Evolutionary conservation across 805 yeast species (phyloP).

Genomic region (Ogataea corticis): DNA sequence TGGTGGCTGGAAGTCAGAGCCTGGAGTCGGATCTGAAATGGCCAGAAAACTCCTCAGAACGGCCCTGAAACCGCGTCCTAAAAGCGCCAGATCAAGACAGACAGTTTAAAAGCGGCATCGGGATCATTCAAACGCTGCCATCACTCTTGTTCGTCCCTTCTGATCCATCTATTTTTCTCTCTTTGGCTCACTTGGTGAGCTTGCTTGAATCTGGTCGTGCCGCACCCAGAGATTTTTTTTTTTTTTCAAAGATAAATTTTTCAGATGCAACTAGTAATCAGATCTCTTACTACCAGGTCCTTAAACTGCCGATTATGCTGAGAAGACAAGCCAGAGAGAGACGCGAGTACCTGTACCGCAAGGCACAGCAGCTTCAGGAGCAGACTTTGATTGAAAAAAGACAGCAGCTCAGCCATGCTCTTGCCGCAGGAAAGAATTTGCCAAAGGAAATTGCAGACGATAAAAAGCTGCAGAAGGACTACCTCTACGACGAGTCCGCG

Average conservation of each 20-base stretch:
- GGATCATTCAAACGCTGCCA: too few species aligned
- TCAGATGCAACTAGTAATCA: not conserved
- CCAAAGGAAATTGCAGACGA: constrained; percentile 93
- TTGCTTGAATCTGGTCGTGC: not conserved
- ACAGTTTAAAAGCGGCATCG: too few species aligned
- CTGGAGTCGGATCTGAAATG: too few species aligned
- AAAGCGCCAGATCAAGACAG: too few species aligned
- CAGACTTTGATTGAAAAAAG: constrained; percentile 83
- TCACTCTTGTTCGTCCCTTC: too few species aligned
- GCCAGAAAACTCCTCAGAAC: too few species aligned
- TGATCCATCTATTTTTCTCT: too few species aligned
- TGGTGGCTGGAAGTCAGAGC: too few species aligned
- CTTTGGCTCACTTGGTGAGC: too few species aligned
- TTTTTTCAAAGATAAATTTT: constrained; percentile 1
- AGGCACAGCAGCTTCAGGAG: constrained; percentile 88
- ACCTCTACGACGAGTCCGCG: constrained; percentile 79
- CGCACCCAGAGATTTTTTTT: not conserved
- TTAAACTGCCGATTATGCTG: too few species aligned
- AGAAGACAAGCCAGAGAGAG: constrained; percentile 96
- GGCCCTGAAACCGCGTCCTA: too few species aligned
- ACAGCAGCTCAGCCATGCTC: constrained; percentile 79
- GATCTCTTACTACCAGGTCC: not conserved
- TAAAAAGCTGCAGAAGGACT: constrained; percentile 74
- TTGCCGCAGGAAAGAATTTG: constrained; percentile 88
- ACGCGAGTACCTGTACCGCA: constrained; percentile 87